phyloP scores from a whole-genome alignment of 495 filamentous ascomycete genomes.

The Hyaloscypha hepaticicola region DNA sequence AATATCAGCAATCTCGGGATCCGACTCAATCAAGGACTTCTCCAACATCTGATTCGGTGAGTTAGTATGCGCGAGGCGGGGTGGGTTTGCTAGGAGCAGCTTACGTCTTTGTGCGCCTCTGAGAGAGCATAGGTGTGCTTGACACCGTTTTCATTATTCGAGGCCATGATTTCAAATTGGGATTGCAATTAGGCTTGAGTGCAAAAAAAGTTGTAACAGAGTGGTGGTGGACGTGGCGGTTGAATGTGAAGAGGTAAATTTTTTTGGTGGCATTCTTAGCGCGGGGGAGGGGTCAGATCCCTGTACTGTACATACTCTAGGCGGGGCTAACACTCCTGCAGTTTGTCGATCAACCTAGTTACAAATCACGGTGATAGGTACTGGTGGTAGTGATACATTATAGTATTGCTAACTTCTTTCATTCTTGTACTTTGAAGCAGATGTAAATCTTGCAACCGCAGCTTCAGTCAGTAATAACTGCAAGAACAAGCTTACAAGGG shows the following conservation, averaged over 20 bases:
- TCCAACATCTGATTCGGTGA: conserved; percentile 76
- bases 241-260: background rate
- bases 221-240: background rate
- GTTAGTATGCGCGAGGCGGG: conserved; percentile 40
- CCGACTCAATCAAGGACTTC: conserved; percentile 76
- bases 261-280: background rate
- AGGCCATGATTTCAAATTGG: conserved; percentile 20
- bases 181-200: background rate
- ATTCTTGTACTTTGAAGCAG: no score
- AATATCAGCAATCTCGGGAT: conserved; percentile 89
- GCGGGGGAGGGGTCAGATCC: no score
- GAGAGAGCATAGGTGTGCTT: conserved; percentile 75
- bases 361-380: no score
- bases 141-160: conserved; percentile 14
- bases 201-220: background rate
- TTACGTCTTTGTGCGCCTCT: conserved; percentile 82
- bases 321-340: no score
- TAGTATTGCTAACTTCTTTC: no score
- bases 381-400: no score
- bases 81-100: conserved; percentile 34
- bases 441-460: no score
- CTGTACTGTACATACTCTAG: no score
- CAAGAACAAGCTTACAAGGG: no score
- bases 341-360: no score
- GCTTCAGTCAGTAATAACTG: no score